A percentile compares a stretch with the other conserved stretches of the same genome.
Evolutionary conservation across 805 yeast species (phyloP).

Genomic region (Lipomyces lipofer): DNA sequence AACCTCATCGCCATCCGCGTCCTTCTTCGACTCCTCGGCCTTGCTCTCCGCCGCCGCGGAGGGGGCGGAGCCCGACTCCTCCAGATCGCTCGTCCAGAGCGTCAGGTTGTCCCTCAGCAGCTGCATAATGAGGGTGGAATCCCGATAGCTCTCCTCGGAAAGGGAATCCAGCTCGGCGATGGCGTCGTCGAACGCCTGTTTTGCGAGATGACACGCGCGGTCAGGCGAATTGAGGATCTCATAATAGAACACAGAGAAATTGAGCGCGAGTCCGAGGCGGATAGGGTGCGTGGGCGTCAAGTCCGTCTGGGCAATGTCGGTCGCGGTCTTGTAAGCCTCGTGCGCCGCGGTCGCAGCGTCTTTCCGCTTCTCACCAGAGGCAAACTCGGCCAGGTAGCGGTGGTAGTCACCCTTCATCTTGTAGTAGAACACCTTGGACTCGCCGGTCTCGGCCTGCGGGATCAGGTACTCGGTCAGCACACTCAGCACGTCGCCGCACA

Average conservation of each 20-base stretch:
- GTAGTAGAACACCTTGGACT: slow-evolving; percentile 96
- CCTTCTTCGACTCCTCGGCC: slow-evolving; percentile 21
- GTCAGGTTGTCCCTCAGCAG: slow-evolving; percentile 53
- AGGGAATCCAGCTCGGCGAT: slow-evolving; percentile 91
- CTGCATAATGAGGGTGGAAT: slow-evolving; percentile 92
- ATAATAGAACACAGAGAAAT: slow-evolving; percentile 90
- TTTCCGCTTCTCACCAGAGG: slow-evolving; percentile 88
- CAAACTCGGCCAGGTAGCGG: slow-evolving; percentile 98
- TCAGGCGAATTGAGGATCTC: slow-evolving; percentile 93
- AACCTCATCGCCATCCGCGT: slow-evolving; percentile 25
- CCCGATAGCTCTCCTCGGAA: slow-evolving; percentile 91
- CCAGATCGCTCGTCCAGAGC: slow-evolving; percentile 58
- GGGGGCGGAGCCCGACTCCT: slow-evolving; percentile 44
- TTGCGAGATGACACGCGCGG: slow-evolving; percentile 93
- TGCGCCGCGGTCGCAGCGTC: slow-evolving; percentile 92
- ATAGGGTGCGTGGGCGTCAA: slow-evolving; percentile 99
- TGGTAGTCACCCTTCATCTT: slow-evolving; percentile 99
- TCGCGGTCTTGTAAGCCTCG: slow-evolving; percentile 94
- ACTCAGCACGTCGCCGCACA: slow-evolving; percentile 89
- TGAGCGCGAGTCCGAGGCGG: slow-evolving; percentile 92
- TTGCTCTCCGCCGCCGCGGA: slow-evolving; percentile 26
- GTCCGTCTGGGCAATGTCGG: slow-evolving; percentile 97
- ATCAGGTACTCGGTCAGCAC: slow-evolving; percentile 89
- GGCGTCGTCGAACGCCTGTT: slow-evolving; percentile 94
- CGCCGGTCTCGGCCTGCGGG: slow-evolving; percentile 95